A percentile compares a stretch with the other conserved stretches of the same genome.
Conservation (phyloP, 148 eudicot genomes). For the Rhododendron henanense region DNA sequence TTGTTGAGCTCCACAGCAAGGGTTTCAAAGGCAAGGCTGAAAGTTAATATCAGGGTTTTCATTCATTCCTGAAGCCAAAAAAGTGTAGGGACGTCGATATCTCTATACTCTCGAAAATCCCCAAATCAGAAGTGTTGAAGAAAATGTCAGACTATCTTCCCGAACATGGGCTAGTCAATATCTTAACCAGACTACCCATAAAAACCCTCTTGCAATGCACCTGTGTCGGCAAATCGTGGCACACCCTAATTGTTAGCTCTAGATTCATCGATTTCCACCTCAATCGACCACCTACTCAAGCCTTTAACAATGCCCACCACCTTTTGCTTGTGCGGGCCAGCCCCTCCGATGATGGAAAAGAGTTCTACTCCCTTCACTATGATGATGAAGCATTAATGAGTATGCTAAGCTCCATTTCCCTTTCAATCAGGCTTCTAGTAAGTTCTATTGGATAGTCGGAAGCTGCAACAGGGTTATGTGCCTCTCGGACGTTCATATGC, state of each 20-base stretch:
- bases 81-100: too few relatives aligned
- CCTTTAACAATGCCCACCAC: background rate
- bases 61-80: too few relatives aligned
- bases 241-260: background rate
- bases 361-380: too few relatives aligned
- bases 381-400: background rate
- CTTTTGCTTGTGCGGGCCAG: background rate
- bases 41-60: too few relatives aligned
- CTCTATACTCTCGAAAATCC: too few relatives aligned
- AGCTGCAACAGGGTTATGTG: too few relatives aligned
- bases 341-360: background rate
- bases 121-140: too few relatives aligned
- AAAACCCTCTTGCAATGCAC: background rate
- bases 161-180: background rate
- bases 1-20: too few relatives aligned
- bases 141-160: too few relatives aligned
- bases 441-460: slow-evolving; percentile 12
- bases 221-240: background rate
- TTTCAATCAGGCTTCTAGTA: background rate
- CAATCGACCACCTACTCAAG: background rate
- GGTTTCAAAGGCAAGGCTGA: too few relatives aligned
- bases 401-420: slow-evolving; percentile 6
- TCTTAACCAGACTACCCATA: background rate
- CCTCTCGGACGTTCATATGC: slow-evolving; percentile 12
- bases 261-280: background rate